A percentile compares a stretch with the other conserved stretches of the same genome.
phyloP scores from a whole-genome alignment of 176 grass and related monocot genomes.

The Secale cereale region DNA sequence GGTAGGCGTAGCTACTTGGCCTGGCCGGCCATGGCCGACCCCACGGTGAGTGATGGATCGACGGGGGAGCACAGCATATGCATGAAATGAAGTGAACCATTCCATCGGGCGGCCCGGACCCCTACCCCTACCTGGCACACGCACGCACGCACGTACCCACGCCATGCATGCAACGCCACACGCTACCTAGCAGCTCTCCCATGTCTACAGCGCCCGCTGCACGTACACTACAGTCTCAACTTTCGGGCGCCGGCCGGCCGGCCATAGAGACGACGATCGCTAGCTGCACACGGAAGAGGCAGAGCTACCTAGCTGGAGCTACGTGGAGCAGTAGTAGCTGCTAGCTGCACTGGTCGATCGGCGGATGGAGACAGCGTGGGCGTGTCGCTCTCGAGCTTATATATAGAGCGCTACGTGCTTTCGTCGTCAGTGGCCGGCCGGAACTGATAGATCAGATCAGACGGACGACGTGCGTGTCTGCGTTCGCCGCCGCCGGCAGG shows the following conservation, averaged over 20 bases:
- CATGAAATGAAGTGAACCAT: background rate
- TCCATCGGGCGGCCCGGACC: slow-evolving; percentile 14
- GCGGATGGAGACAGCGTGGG: background rate
- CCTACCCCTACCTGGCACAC: background rate
- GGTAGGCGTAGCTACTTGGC: background rate
- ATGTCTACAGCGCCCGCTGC: background rate
- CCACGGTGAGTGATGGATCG: background rate
- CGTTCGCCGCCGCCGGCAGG: background rate
- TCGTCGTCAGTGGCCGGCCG: background rate
- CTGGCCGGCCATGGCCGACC: background rate
- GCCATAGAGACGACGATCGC: background rate
- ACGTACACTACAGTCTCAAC: background rate
- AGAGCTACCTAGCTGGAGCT: background rate
- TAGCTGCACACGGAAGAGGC: background rate
- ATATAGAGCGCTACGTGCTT: background rate
- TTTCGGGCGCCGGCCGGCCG: background rate
- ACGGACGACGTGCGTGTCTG: slow-evolving; percentile 9
- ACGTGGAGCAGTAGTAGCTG: background rate
- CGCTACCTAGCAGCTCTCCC: background rate
- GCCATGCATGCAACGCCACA: background rate
- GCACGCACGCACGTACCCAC: background rate
- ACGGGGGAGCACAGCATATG: background rate
- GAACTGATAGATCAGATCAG: slow-evolving; percentile 1
- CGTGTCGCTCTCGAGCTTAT: background rate
- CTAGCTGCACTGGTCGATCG: background rate